Conservation (phyloP, 2,329 filamentous ascomycete genomes). For the Cadophora sp. region DNA sequence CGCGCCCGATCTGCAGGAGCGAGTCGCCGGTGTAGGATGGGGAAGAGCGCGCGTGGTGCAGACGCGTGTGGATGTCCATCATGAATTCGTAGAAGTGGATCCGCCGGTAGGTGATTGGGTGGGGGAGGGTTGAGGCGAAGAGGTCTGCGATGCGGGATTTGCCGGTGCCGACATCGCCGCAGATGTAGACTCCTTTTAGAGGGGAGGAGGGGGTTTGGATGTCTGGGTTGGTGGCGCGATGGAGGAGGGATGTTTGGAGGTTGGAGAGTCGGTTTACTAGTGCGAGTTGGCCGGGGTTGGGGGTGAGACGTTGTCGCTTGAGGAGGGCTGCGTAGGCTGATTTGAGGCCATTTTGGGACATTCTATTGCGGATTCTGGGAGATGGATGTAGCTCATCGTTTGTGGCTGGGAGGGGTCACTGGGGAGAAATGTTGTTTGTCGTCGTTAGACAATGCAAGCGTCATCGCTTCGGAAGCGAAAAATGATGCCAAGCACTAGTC, state of each 20-base stretch:
- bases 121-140: conserved; percentile 23
- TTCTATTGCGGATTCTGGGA: not conserved
- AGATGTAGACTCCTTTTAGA: conserved; percentile 25
- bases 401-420: not conserved
- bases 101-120: conserved; percentile 19
- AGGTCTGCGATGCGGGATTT: conserved; percentile 27
- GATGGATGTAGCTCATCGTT: not conserved
- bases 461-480: conserved; percentile 11
- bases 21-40: conserved; percentile 18
- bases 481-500: conserved; percentile 8
- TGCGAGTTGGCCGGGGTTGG: conserved; percentile 23
- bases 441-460: conserved; percentile 5
- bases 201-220: not conserved
- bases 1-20: conserved; percentile 19
- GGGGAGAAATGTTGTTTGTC: not conserved
- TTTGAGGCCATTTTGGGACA: conserved; percentile 22
- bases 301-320: conserved; percentile 18
- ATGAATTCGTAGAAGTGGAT: conserved; percentile 30
- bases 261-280: conserved; percentile 18
- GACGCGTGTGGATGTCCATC: conserved; percentile 29
- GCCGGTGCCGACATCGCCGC: conserved; percentile 23
- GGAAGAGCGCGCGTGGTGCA: conserved; percentile 20
- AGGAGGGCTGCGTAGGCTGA: conserved; percentile 22
- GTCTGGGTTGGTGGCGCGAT: not conserved
- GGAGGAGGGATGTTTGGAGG: conserved; percentile 20